Evolutionary conservation across 2,329 filamentous ascomycete genomes (phyloP).

Genomic region (Fusarium sp.): DNA sequence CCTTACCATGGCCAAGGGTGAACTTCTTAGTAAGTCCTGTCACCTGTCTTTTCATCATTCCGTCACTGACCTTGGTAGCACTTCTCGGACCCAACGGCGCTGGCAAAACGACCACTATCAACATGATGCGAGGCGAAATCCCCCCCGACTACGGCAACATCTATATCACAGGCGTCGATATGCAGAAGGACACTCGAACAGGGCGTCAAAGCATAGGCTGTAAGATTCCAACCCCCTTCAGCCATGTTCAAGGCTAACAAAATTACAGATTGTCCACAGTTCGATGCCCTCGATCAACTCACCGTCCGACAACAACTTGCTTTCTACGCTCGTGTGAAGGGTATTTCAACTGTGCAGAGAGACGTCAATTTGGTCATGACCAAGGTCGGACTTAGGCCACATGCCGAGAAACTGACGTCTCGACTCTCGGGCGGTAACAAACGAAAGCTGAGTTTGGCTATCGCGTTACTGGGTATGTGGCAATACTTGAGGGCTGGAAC

Average conservation of each 20-base stretch:
- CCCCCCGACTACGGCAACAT: conserved; percentile 58
- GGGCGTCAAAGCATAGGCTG: conserved; percentile 72
- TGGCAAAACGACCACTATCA: conserved; percentile 11
- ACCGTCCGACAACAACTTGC: conserved; percentile 76
- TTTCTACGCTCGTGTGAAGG: conserved; percentile 79
- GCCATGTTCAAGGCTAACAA: background rate
- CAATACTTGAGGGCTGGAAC: fast-evolving
- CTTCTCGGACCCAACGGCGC: conserved; percentile 21
- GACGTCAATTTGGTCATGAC: conserved; percentile 62
- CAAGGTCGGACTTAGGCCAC: conserved; percentile 73
- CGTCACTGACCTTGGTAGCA: background rate
- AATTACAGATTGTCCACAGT: conserved; percentile 71
- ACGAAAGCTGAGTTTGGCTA: conserved; percentile 77
- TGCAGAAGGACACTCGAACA: conserved; percentile 70
- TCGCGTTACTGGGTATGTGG: conserved; percentile 72
- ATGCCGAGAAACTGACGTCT: conserved; percentile 70
- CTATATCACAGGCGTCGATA: conserved; percentile 74
- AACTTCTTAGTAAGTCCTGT: background rate
- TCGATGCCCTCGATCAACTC: conserved; percentile 79
- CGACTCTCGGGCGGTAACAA: conserved; percentile 82
- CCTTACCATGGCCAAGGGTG: background rate
- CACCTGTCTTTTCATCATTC: too few species aligned
- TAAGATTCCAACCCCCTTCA: background rate
- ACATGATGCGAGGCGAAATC: conserved; percentile 21
- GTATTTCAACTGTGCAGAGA: conserved; percentile 67